Evolutionary conservation across 2,329 filamentous ascomycete genomes (phyloP).

Genomic region (Xylaria sp.): DNA sequence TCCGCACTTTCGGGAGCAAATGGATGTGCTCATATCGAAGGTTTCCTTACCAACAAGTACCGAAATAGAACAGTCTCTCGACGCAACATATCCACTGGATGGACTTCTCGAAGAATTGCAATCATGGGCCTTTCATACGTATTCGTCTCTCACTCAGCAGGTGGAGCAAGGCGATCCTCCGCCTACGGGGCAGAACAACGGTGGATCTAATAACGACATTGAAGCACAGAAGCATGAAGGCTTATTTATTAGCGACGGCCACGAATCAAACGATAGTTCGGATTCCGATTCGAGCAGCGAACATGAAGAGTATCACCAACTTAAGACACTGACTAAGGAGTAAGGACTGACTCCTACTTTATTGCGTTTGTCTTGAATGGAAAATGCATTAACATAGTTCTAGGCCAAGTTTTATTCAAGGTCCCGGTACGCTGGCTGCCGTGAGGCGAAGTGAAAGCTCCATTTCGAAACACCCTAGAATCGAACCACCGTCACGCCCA

Average conservation of each 20-base stretch:
- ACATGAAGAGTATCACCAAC: constrained; percentile 28
- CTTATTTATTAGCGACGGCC: constrained; percentile 23
- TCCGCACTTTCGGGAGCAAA: constrained; percentile 13
- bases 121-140: constrained; percentile 32
- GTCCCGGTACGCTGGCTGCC: constrained; percentile 29
- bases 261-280: constrained; percentile 9
- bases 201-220: background rate
- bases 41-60: constrained; percentile 13
- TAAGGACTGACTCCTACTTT: constrained; percentile 17
- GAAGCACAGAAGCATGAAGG: constrained; percentile 19
- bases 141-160: constrained; percentile 19
- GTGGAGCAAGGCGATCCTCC: background rate
- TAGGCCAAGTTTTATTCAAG: constrained; percentile 37
- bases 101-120: constrained; percentile 28
- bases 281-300: constrained; percentile 30
- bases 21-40: constrained; percentile 21
- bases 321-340: constrained; percentile 30
- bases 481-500: constrained; percentile 22
- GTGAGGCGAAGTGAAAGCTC: constrained; percentile 30
- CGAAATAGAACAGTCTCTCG: constrained; percentile 15
- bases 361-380: background rate
- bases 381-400: constrained; percentile 25
- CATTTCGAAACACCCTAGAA: background rate
- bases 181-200: background rate
- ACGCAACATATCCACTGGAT: constrained; percentile 22